Evolutionary conservation across 2,329 filamentous ascomycete species (phyloP).

Genomic region (Aureobasidium pullulans): DNA sequence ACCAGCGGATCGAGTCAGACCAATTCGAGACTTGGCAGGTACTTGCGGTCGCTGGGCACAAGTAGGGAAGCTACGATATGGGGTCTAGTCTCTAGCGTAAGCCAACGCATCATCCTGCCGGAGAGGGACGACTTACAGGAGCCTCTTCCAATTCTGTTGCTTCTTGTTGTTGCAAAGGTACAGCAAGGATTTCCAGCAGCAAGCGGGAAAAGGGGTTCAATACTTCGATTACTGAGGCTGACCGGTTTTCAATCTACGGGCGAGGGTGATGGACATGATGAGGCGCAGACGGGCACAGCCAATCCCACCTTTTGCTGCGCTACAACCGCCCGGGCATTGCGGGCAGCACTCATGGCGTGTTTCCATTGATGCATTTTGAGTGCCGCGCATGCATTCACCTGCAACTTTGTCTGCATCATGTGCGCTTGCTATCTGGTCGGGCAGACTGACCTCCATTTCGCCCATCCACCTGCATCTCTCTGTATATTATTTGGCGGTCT

Average conservation of each 20-base stretch:
- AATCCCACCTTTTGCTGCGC: conserved; percentile 5
- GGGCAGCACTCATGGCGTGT: conserved; percentile 1
- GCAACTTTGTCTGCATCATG: conserved; percentile 9
- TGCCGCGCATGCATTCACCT: background rate
- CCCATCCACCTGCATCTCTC: background rate
- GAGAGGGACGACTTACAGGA: background rate
- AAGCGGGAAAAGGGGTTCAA: background rate
- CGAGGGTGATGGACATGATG: background rate
- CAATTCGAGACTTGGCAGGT: conserved; percentile 12
- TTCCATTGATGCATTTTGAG: background rate
- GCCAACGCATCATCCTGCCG: conserved; percentile 11
- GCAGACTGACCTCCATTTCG: background rate
- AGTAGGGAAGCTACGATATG: conserved; percentile 8
- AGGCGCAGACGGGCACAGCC: conserved; percentile 6
- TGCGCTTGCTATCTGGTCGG: conserved; percentile 1
- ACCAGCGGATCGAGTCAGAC: conserved; percentile 3
- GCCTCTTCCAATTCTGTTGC: background rate
- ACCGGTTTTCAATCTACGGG: background rate
- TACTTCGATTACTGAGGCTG: background rate
- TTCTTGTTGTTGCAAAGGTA: background rate
- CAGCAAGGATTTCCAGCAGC: background rate
- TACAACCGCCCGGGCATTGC: conserved; percentile 2
- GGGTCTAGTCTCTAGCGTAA: background rate
- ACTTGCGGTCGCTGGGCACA: background rate
- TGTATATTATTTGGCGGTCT: background rate